Evolutionary conservation across 768 basidiomycete genomes (phyloP).

Genomic region (Rhizopogon roseolus): DNA sequence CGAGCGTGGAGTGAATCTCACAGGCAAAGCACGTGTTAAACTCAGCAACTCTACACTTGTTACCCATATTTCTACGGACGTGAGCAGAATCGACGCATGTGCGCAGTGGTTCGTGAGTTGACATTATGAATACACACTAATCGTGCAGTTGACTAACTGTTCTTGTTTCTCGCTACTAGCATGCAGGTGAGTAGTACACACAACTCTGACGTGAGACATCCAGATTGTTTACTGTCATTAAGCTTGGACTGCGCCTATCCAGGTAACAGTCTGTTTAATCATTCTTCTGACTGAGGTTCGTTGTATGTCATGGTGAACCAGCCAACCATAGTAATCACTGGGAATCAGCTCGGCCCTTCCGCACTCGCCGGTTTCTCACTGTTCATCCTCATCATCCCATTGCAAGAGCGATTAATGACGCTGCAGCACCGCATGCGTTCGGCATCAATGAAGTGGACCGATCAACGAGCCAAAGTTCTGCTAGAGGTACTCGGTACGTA

Average conservation of each 20-base stretch:
- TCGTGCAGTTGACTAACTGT: background rate
- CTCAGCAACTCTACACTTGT: constrained; percentile 58
- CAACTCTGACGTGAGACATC: background rate
- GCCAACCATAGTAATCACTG: background rate
- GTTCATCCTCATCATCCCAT: constrained; percentile 56
- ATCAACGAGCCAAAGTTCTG: constrained; percentile 57
- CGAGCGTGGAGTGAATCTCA: constrained; percentile 60
- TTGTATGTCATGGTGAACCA: background rate
- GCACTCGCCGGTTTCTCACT: constrained; percentile 68
- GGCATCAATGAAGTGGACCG: constrained; percentile 56
- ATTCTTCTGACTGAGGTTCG: constrained; percentile 54
- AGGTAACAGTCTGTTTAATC: constrained; percentile 55
- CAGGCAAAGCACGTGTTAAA: constrained; percentile 58
- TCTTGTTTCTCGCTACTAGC: constrained; percentile 19
- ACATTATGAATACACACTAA: background rate
- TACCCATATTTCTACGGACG: constrained; percentile 64
- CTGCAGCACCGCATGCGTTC: constrained; percentile 50
- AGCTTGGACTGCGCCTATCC: constrained; percentile 70
- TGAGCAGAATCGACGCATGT: constrained; percentile 33
- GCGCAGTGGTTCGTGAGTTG: constrained; percentile 60
- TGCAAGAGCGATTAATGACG: constrained; percentile 62
- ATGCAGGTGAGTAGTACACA: constrained; percentile 32
- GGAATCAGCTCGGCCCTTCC: constrained; percentile 55
- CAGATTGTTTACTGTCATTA: background rate
- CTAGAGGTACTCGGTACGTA: constrained; percentile 54